Conservation (phyloP, 345 rosid genomes). For the Ceriops tagal region DNA sequence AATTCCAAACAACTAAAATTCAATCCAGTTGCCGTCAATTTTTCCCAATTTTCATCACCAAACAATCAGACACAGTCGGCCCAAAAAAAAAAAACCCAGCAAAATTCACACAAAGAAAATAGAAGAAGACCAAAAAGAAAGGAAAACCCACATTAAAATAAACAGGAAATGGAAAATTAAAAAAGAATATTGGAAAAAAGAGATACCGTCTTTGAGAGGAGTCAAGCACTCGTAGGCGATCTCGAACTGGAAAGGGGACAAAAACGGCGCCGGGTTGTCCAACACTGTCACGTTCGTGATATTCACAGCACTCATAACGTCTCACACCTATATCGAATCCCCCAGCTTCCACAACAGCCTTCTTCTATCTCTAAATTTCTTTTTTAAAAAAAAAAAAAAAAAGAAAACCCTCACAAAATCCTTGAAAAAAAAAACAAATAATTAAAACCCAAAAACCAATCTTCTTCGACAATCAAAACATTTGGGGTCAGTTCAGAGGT, state of each 20-base stretch:
- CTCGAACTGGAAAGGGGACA: slow-evolving; percentile 91
- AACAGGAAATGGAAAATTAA: not conserved
- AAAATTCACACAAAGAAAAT: not conserved
- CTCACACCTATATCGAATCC: slow-evolving; percentile 8
- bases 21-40: no score
- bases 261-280: slow-evolving; percentile 87
- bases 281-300: slow-evolving; percentile 84
- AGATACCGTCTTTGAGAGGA: slow-evolving; percentile 88
- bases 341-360: slow-evolving; percentile 3
- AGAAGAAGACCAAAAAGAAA: not conserved
- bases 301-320: slow-evolving; percentile 79
- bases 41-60: no score
- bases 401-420: not conserved
- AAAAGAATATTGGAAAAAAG: not conserved
- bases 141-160: not conserved
- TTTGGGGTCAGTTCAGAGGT: no score
- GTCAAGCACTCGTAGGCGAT: slow-evolving; percentile 95
- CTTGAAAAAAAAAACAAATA: not conserved
- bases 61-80: not conserved
- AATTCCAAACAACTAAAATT: no score
- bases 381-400: not conserved
- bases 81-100: not conserved
- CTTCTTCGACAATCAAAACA: no score
- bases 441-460: not conserved
- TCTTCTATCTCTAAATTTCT: not conserved